Percentiles rank a stretch among this genome's conserved stretches.
These are phyloP conservation scores for Erigeron canadensis DNA, from an alignment of 129 eudicot genomes.

Conservation along the genomic window DNA sequence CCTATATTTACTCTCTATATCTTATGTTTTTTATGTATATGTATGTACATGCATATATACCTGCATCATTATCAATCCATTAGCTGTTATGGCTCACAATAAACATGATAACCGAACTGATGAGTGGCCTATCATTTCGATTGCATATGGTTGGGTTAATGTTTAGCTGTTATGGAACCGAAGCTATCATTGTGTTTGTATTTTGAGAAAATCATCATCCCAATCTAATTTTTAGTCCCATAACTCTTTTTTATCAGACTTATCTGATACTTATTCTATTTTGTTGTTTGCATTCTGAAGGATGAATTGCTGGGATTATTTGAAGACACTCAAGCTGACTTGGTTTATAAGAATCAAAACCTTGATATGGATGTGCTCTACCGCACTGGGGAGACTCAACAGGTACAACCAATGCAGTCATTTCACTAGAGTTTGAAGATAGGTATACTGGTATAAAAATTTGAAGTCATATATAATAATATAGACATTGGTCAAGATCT, in stretches of 20 bases:
- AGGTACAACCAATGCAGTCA: conserved; percentile 38
- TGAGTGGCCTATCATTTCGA: too few species aligned
- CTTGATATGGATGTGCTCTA: conserved; percentile 79
- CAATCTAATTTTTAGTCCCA: not conserved
- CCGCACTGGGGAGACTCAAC: conserved; percentile 84
- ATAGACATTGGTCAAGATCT: not conserved
- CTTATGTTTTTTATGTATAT: not conserved
- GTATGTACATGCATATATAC: conserved; percentile 1
- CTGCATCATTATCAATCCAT: conserved; percentile 6
- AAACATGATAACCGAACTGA: too few species aligned
- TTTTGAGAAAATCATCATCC: not conserved
- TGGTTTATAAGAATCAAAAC: conserved; percentile 52
- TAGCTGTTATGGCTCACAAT: not conserved
- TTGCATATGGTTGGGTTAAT: too few species aligned
- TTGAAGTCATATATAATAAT: not conserved
- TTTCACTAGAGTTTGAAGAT: not conserved
- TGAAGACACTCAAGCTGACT: conserved; percentile 55
- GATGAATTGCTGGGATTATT: conserved; percentile 88
- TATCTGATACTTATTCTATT: conserved; percentile 8
- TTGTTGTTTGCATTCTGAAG: conserved; percentile 38
- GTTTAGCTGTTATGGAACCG: too few species aligned
- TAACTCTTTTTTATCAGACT: not conserved
- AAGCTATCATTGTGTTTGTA: too few species aligned
- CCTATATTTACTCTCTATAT: not conserved
- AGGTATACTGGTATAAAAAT: conserved; percentile 8